Base-by-base conservation (phyloP, 306 rosid genomes). In the Pueraria montana region DNA sequence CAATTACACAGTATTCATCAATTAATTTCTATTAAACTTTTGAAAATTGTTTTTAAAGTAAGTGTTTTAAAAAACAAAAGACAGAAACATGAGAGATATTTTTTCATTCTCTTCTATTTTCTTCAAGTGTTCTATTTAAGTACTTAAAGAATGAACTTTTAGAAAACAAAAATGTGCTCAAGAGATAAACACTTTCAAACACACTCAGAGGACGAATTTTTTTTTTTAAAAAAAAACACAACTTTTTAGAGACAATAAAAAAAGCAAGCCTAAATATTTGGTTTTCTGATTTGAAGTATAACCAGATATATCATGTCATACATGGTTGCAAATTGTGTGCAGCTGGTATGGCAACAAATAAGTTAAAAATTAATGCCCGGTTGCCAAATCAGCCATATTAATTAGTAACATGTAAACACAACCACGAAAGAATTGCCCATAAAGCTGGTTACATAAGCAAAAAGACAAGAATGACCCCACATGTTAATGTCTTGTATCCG, bases 381-480 rank as follows among this genome's bases (percentile, higher is more conserved):
- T n/a, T 49, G 48, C 74, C 66, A 72, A 63, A 49, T 63, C 50
- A 73, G 43, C 1, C 42, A 40, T 11, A 14, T 53, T 75, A 53
- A 43, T 67, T 4, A 27, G 63, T 52, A 42, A 14, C 27, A 66
- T 38, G 38, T 7, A 56, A 75, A 18, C 27, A 49, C 80, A 85
- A 69, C 79, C 67, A 59, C 12, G 2, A 67, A 58, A 61, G 61
- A n/a, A 40, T 17, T 80, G 34, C 59, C 34, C 5, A 30, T 50
- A 4, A 32, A 68, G 46, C 68, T 80, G 71, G 72, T 58, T 75
- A 30, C 46, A 58, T 27, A 71, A 48, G 71, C 42, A 68, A 61
- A 61, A 56, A 12, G 46, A 24, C 48, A 46, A 27, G 12, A 72
- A 65, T 56, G 65, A 23, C 59, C 81, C 72, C 84, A 84, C 77